Percentiles rank a stretch among this genome's conserved stretches.
Evolutionary conservation across 1,284 basidiomycete genomes (phyloP).

Genomic region (Anthracocystis panici-leucophaei): DNA sequence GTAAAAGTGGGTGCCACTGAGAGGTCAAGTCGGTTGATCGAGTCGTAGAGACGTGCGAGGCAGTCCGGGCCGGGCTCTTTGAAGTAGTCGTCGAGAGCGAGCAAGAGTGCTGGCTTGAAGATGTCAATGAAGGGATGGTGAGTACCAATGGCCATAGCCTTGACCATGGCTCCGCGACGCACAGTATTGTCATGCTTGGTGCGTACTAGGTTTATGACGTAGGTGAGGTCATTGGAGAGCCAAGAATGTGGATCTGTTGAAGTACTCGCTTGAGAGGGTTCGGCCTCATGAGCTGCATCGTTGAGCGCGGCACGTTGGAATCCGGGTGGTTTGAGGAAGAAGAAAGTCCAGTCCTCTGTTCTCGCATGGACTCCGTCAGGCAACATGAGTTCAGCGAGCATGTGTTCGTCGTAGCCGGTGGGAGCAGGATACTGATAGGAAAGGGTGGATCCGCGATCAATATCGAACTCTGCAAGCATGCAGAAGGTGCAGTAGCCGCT

Average conservation of each 20-base stretch:
- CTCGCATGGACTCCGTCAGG: conserved; percentile 96
- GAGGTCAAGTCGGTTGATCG: conserved; percentile 92
- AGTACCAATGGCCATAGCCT: conserved; percentile 95
- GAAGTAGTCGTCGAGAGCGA: conserved; percentile 97
- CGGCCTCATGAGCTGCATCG: conserved; percentile 12
- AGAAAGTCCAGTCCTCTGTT: conserved; percentile 96
- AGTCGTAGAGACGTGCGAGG: conserved; percentile 87
- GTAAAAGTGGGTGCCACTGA: conserved; percentile 81
- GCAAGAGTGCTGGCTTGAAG: conserved; percentile 95
- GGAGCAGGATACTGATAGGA: conserved; percentile 58
- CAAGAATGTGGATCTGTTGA: conserved; percentile 21
- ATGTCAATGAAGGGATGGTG: conserved; percentile 95
- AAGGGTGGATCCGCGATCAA: conserved; percentile 63
- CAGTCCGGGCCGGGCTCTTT: conserved; percentile 86
- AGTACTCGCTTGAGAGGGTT: neutral
- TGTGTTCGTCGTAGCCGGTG: conserved; percentile 68
- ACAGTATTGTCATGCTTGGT: conserved; percentile 91
- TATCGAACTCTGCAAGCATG: conserved; percentile 66
- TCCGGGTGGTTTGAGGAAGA: conserved; percentile 77
- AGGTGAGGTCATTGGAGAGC: conserved; percentile 70
- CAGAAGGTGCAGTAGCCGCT: conserved; percentile 58
- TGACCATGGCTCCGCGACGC: conserved; percentile 90
- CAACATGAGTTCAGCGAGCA: conserved; percentile 96
- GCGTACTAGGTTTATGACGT: conserved; percentile 93
- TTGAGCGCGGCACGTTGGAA: conserved; percentile 14